Base-by-base conservation (phyloP, 139 green algal genomes). In the Astrephomene gubernaculifera region DNA sequence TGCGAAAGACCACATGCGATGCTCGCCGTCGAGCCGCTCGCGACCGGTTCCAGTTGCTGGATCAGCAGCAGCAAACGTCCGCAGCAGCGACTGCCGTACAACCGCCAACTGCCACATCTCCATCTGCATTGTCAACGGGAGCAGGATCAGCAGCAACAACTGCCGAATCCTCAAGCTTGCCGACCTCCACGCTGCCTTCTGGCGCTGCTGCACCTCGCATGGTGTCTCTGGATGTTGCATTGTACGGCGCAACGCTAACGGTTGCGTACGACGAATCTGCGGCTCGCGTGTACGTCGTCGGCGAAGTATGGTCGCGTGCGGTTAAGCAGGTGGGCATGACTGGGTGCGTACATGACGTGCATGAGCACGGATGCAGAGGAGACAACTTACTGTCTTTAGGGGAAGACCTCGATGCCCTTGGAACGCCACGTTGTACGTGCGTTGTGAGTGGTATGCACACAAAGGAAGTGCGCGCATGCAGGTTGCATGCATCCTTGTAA, bases 221-320 rank as follows among this genome's bases (percentile, higher is more conserved):
- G 53, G 36, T 81, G 10, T 73, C 54, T 0, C 27, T 93, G 27
- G 84, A 93, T 10, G 33, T 93, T 41, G 83, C 87, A 68, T 54
- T 88, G 24, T 87, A 91, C 41, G 41, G 67, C 10, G 81, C 85
- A 21, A 69, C 82, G 35, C 60, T 93, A 19, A 72, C 53, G 27
- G 60, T 93, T 0, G 81, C 90, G 27, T 81, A 93, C 82, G 90
- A 93, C 45, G 85, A 93, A 71, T 72, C 87, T 1, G 80, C 85
- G 25, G 86, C 86, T 33, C 74, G 90, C 2, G 82, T 93, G 45
- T 89, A 90, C 60, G 39, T 91, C 24, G 68, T 93, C 31, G 67
- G 31, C 0, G 92, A 96, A 78, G 79, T 94, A 3, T 96, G 93
- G 90, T 86, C 91, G 19, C 95, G 95, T 69, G 94, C 93, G 0